phyloP scores from a whole-genome alignment of 129 eudicot genomes.

The sunflower (Helianthus annuus) region HanXRQr2.0-SUNRISE NC_035440.2:35987039-35987538 shows the following conservation, averaged over 20 bases:
- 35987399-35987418: constrained; percentile 27
- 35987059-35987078: too few relatives aligned
- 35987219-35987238: constrained; percentile 39
- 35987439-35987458: constrained; percentile 36
- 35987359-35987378: constrained; percentile 29
- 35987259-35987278: too few relatives aligned
- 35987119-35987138: background rate
- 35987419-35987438: constrained; percentile 38
- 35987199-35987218: constrained; percentile 49
- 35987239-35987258: constrained; percentile 26
- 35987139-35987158: constrained; percentile 39
- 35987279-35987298: too few relatives aligned
- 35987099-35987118: too few relatives aligned
- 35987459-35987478: constrained; percentile 34
- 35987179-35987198: constrained; percentile 35
- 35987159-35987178: constrained; percentile 41
- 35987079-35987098: too few relatives aligned
- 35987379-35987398: constrained; percentile 34
- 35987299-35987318: background rate
- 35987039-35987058: too few relatives aligned
- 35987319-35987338: constrained; percentile 23
- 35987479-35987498: too few relatives aligned
- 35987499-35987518: too few relatives aligned
- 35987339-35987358: constrained; percentile 35
- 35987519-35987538: too few relatives aligned